Base-by-base conservation (phyloP, 345 rosid species). In the Populus tremula region DNA sequence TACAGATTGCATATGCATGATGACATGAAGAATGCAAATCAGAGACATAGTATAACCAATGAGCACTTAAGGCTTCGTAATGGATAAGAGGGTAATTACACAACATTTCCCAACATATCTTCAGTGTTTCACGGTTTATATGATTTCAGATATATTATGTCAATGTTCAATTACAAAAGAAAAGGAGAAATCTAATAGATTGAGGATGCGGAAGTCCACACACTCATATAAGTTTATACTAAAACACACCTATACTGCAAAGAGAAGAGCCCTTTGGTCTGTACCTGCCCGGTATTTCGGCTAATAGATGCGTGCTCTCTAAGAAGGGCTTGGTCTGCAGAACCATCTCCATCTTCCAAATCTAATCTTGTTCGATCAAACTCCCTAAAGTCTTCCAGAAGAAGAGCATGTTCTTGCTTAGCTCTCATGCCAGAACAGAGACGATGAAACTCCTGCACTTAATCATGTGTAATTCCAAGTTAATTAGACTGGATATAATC, bases 401-500 rank as follows among this genome's bases (percentile, higher is more conserved):
- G 91, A 68, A 95, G 91, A 87, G 97, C 98, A 82, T 93, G 97
- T 78, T 96, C 98, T 83, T 91, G 89, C 85, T 93, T 96, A 61
- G 95, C 93, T 87, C 87, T 93, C 67, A 93, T 96, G 87, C 91
- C 89, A 61, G 97, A 93, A 50, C 92, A 90, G 64, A 92, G 97
- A 82, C 97, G 93, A 79, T 89, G 88, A 86, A 93, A 96, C 84
- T 96, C 99, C 99, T 96, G 95, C 96, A 92, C 80, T 87, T 86
- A 81, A 61, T 78, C 73, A 80, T 73, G 70, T n/a, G 67, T 39
- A 78, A 76, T 67, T 78, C 68, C 69, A 74, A 31, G 77, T 82
- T 80, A 82, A 81, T 69, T 63, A 76, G 17, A 49, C 4, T 67
- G n/a, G 4, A 23, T 14, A 20, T 33, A 43, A 35, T 39, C n/a